Evolutionary conservation across 1,139 yeast genomes (phyloP).

Genomic region (Torulaspora globosa): DNA sequence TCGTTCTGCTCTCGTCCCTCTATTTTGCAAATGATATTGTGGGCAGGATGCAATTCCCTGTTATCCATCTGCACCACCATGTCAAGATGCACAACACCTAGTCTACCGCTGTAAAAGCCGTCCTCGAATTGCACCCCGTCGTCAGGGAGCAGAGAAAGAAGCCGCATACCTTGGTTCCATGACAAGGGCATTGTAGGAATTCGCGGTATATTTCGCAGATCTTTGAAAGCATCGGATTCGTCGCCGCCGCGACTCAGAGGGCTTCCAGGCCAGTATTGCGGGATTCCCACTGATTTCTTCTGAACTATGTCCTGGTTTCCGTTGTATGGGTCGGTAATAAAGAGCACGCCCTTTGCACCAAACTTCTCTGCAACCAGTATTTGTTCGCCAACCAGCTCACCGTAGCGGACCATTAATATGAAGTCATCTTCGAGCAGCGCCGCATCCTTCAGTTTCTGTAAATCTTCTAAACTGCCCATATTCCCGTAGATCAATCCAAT

Average conservation of each 20-base stretch:
- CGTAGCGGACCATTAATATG: conserved; percentile 61
- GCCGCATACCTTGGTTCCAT: conserved; percentile 56
- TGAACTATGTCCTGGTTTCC: conserved; percentile 48
- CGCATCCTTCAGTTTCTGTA: conserved; percentile 41
- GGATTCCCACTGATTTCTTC: conserved; percentile 60
- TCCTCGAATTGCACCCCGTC: conserved; percentile 40
- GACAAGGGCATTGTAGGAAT: conserved; percentile 78
- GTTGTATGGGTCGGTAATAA: conserved; percentile 37
- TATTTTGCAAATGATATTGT: conserved; percentile 78
- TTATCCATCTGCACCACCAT: conserved; percentile 47
- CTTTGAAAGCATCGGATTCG: conserved; percentile 33
- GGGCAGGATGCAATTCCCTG: conserved; percentile 61
- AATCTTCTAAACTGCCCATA: conserved; percentile 61
- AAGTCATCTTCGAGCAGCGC: conserved; percentile 41
- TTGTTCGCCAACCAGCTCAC: conserved; percentile 52
- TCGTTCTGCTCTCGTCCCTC: conserved; percentile 77
- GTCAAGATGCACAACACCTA: conserved; percentile 37
- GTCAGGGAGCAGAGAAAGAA: conserved; percentile 43
- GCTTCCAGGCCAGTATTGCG: conserved; percentile 72
- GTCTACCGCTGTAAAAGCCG: conserved; percentile 38
- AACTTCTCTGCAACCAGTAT: conserved; percentile 47
- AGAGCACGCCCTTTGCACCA: conserved; percentile 54
- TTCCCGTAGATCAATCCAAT: conserved; percentile 53
- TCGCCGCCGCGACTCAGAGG: conserved; percentile 66
- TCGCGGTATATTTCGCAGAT: conserved; percentile 56